Percentiles rank a stretch among this genome's conserved stretches.
Conservation (phyloP, 2,329 filamentous ascomycete genomes). For the Epichloe aotearoae region DNA sequence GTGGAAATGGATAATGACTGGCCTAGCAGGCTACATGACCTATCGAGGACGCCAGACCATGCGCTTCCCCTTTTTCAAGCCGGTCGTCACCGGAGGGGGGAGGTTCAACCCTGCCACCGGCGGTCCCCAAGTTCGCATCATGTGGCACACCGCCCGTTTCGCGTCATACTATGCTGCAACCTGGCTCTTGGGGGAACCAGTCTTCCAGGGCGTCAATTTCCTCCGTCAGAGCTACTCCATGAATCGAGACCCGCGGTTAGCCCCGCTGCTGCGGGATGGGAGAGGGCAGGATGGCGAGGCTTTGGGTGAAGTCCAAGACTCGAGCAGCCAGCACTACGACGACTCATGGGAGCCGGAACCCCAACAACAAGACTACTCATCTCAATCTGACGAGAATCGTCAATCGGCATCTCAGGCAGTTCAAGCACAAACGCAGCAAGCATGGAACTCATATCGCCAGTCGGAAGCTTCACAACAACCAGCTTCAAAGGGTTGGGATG, state of each 20-base stretch:
- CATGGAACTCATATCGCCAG: constrained; percentile 8
- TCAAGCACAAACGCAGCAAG: constrained; percentile 4
- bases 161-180: constrained; percentile 18
- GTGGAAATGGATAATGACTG: constrained; percentile 16
- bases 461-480: constrained; percentile 6
- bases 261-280: constrained; percentile 11
- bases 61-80: constrained; percentile 28
- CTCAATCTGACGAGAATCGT: constrained; percentile 3
- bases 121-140: constrained; percentile 12
- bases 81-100: constrained; percentile 12
- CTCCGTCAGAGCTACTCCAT: constrained; percentile 12
- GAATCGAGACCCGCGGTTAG: constrained; percentile 18
- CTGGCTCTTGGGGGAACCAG: constrained; percentile 13
- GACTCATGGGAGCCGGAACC: constrained; percentile 9
- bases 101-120: constrained; percentile 19
- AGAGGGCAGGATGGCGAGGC: constrained; percentile 8
- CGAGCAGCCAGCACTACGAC: constrained; percentile 7
- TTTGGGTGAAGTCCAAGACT: constrained; percentile 6
- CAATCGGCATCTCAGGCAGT: constrained; percentile 1
- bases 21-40: constrained; percentile 13
- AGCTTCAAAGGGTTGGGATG: constrained; percentile 12
- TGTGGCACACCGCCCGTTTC: constrained; percentile 26
- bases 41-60: constrained; percentile 19
- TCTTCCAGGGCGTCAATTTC: constrained; percentile 19
- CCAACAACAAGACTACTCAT: constrained; percentile 7